Base-by-base conservation (phyloP, 2,329 filamentous ascomycete species). In the Aspergillus tubingensis region DNA sequence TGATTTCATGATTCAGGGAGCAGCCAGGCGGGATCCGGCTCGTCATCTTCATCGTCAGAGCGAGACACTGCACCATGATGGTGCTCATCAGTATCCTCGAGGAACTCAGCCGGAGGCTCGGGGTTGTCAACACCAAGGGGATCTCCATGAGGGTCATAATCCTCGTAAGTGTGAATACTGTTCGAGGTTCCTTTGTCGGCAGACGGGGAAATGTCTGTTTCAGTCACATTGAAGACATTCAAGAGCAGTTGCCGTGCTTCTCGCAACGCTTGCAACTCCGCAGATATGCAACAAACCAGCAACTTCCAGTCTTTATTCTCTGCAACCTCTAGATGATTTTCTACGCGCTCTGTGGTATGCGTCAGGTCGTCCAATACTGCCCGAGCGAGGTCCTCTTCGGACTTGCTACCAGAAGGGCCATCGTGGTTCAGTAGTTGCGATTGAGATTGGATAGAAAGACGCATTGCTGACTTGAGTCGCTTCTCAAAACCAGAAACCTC, bases 231-330 rank as follows among this genome's bases (percentile, higher is more conserved):
- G 58, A 80, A 75, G 8, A 71, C 69, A 30, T 68, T 70, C 36
- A 72, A 61, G 36, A 82, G 70, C 61, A 79, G 67, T 8, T 56
- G 62, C 60, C 70, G 70, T 13, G 76, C 80, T 68, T 79, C 73
- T 39, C 70, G 69, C 49, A 82, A 71, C 6, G 86, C 85, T 63
- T 86, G 85, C 2, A 88, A 73, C 68, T 89, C 86, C 1, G 86
- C 85, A 3, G 84, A 84, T 61, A 88, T 84, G 56, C 85, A 85
- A 59, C 83, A 86, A 25, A 87, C 81, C 30, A 89, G 77, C 19
- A 88, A 72, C 56, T 83, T 87, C 86, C 86, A 89, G 54, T 81
- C 79, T 51, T 79, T 80, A 5, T 78, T 75, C 56, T 85, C 80
- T 1, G 85, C 84, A 17, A 81, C 65, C 13, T 81, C 76, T 54